Evolutionary conservation across 257 asterid genomes (phyloP).

Genomic region (Mentha longifolia): DNA sequence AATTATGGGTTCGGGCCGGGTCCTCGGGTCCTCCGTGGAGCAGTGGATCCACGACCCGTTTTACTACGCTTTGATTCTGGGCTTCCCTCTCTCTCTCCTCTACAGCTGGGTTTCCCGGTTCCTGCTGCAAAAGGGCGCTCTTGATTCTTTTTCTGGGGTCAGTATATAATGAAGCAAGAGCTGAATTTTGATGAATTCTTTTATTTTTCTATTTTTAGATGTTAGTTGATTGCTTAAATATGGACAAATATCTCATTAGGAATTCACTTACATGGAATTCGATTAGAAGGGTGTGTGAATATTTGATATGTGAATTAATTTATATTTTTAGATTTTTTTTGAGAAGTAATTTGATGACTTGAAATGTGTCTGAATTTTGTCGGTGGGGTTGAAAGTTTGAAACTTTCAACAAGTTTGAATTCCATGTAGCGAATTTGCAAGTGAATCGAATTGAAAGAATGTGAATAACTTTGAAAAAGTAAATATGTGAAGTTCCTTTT

Average conservation of each 20-base stretch:
- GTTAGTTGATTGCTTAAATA: too few relatives aligned
- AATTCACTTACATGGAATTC: too few relatives aligned
- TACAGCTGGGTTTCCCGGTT: constrained; percentile 62
- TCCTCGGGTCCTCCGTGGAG: constrained; percentile 68
- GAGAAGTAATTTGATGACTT: too few relatives aligned
- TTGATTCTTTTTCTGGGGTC: constrained; percentile 85
- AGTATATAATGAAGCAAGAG: constrained; percentile 10
- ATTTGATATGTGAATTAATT: too few relatives aligned
- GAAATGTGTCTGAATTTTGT: neutral
- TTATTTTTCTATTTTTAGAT: neutral
- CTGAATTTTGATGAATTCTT: neutral
- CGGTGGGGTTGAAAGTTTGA: neutral
- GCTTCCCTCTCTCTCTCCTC: constrained; percentile 65
- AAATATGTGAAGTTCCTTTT: too few relatives aligned
- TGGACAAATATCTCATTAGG: too few relatives aligned
- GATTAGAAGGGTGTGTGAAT: too few relatives aligned
- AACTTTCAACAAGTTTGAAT: neutral
- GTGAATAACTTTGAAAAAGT: neutral
- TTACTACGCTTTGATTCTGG: constrained; percentile 64
- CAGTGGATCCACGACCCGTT: constrained; percentile 85
- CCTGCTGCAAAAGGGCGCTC: constrained; percentile 58
- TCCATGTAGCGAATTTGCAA: neutral
- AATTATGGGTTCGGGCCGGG: constrained; percentile 61
- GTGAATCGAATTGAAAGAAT: neutral
- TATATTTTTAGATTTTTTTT: too few relatives aligned